Evolutionary conservation across 345 rosid species (phyloP).

Genomic region (Rhodomyrtus tomentosa): DNA sequence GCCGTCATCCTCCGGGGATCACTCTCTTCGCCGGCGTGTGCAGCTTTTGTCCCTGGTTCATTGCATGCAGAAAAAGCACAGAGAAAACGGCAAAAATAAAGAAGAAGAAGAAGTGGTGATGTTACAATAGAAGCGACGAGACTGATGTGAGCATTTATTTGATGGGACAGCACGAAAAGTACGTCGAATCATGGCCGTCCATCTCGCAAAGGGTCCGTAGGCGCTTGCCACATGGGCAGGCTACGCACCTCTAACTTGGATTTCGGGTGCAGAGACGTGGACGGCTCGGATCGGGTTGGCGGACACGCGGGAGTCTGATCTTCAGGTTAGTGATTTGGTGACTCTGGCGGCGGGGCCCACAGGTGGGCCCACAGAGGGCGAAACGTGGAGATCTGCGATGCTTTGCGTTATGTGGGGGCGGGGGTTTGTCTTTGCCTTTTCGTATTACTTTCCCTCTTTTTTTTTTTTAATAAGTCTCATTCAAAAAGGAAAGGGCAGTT

Average conservation of each 20-base stretch:
- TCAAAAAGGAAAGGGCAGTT: background rate
- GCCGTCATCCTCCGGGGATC: background rate
- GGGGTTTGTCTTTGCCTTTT: background rate
- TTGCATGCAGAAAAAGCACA: conserved; percentile 10
- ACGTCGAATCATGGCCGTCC: conserved; percentile 11
- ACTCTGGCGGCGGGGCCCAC: background rate
- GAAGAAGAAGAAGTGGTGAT: too few species aligned
- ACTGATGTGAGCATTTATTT: background rate
- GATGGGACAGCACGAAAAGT: background rate
- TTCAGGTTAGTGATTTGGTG: background rate
- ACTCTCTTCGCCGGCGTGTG: background rate
- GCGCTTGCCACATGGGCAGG: conserved; percentile 31
- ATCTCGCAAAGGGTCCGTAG: background rate
- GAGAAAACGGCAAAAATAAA: background rate
- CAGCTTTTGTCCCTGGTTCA: background rate
- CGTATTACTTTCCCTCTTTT: background rate
- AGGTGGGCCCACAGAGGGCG: background rate
- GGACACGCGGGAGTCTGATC: conserved; percentile 31
- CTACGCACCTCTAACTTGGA: background rate
- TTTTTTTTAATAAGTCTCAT: background rate
- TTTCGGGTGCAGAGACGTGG: conserved; percentile 19
- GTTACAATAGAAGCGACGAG: background rate
- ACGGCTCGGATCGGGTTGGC: background rate
- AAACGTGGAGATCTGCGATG: conserved; percentile 1
- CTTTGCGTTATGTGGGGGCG: background rate